Evolutionary conservation across 352 stramenopile species (phyloP).

Genomic region (Phytophthora megakarya): DNA sequence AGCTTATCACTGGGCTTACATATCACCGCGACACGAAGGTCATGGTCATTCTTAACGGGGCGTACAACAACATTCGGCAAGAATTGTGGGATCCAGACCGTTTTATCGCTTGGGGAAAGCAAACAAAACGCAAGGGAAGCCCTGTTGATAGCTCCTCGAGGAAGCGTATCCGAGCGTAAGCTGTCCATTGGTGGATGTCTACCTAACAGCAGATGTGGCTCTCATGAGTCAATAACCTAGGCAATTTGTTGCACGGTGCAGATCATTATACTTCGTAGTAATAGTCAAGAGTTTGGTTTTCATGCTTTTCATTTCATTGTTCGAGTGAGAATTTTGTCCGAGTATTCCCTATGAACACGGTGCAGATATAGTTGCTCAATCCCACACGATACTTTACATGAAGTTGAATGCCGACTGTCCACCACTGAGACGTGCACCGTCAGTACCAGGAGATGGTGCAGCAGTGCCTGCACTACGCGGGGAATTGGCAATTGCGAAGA

Average conservation of each 20-base stretch:
- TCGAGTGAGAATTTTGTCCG: constrained; percentile 14
- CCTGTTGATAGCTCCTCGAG: constrained; percentile 13
- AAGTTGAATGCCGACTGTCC: constrained; percentile 88
- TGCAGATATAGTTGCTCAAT: constrained; percentile 11
- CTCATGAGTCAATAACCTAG: not conserved
- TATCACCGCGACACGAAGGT: constrained; percentile 90
- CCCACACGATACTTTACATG: constrained; percentile 70
- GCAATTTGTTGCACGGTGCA: constrained; percentile 14
- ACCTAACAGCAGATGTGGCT: constrained; percentile 9
- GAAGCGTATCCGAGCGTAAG: constrained; percentile 44
- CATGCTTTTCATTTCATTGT: constrained; percentile 27
- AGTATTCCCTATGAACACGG: constrained; percentile 2
- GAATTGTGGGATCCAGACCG: constrained; percentile 67
- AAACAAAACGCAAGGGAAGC: constrained; percentile 39
- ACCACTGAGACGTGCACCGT: constrained; percentile 27
- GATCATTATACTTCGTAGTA: constrained; percentile 26
- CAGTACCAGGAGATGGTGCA: constrained; percentile 13
- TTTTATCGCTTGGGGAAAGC: constrained; percentile 53
- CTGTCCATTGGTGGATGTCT: not conserved
- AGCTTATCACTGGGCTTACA: constrained; percentile 83
- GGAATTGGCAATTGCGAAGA: constrained; percentile 88
- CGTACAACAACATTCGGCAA: constrained; percentile 83
- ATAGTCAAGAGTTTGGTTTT: constrained; percentile 22
- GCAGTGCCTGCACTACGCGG: constrained; percentile 45
- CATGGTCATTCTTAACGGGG: constrained; percentile 87